Percentiles rank a stretch among this genome's conserved stretches.
Conservation (phyloP, 805 yeast genomes). For the Debaryomyces prosopidis region DNA sequence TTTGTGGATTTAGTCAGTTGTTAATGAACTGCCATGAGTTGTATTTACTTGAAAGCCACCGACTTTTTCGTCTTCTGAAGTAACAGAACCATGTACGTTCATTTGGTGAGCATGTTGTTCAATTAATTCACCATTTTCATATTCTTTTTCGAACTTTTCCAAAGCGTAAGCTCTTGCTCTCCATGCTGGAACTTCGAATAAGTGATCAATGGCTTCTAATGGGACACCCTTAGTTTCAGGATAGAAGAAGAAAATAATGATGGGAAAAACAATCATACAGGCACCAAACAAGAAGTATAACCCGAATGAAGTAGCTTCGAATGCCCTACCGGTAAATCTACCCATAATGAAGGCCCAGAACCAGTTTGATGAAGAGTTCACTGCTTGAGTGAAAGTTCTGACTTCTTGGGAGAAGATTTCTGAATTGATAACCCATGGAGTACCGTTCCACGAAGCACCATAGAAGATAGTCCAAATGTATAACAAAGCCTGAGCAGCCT, state of each 20-base stretch:
- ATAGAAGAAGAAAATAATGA: slow-evolving; percentile 30
- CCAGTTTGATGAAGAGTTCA: slow-evolving; percentile 49
- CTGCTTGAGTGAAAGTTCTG: slow-evolving; percentile 42
- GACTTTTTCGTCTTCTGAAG: slow-evolving; percentile 3
- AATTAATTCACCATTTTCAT: slow-evolving; percentile 3
- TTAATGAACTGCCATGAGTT: not conserved
- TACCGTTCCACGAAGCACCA: slow-evolving; percentile 47
- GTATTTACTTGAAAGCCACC: not conserved
- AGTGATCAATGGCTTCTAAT: slow-evolving; percentile 31
- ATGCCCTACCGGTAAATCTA: slow-evolving; percentile 46
- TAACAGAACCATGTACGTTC: slow-evolving; percentile 2
- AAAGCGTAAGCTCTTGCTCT: slow-evolving; percentile 29
- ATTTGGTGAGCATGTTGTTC: slow-evolving; percentile 2
- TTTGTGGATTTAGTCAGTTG: not conserved
- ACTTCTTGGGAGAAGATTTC: slow-evolving; percentile 46
- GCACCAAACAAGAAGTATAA: slow-evolving; percentile 45
- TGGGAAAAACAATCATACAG: slow-evolving; percentile 25
- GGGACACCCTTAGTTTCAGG: slow-evolving; percentile 43
- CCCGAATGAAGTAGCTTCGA: slow-evolving; percentile 43
- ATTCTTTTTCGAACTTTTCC: slow-evolving; percentile 18
- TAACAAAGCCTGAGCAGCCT: slow-evolving; percentile 46
- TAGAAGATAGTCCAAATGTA: slow-evolving; percentile 49
- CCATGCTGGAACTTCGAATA: slow-evolving; percentile 37
- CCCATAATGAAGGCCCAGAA: slow-evolving; percentile 52
- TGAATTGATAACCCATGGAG: slow-evolving; percentile 48